Evolutionary conservation across 371 early-diverging fungal species (phyloP).

Genomic region (Mycotypha africana): DNA sequence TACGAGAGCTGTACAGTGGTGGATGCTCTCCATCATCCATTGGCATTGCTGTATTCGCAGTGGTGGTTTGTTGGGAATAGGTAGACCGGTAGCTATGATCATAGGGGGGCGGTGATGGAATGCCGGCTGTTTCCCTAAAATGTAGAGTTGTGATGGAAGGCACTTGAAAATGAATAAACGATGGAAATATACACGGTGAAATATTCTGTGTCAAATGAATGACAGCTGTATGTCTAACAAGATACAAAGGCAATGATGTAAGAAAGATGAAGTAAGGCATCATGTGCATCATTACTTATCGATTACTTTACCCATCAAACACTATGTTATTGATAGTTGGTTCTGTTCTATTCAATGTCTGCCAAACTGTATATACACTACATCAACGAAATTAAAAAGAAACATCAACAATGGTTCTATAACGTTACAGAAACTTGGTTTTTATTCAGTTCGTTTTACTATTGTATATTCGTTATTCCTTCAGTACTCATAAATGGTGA

Average conservation of each 20-base stretch:
- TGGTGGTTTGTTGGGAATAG: no score
- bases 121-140: conserved; percentile 48
- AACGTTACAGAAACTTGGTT: background rate
- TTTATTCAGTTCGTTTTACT: conserved; percentile 14
- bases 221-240: conserved; percentile 46
- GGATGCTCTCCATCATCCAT: no score
- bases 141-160: conserved; percentile 52
- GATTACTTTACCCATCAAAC: conserved; percentile 47
- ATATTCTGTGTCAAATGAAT: conserved; percentile 49
- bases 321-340: conserved; percentile 52
- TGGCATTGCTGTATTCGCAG: no score
- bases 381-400: background rate
- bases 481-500: conserved; percentile 56
- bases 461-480: conserved; percentile 52
- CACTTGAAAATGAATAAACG: conserved; percentile 35
- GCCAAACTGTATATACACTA: conserved; percentile 61
- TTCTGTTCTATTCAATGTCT: conserved; percentile 50
- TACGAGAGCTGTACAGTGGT: no score
- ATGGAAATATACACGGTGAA: conserved; percentile 46
- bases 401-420: background rate
- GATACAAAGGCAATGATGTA: no score
- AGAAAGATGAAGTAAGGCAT: background rate
- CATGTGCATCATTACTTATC: background rate
- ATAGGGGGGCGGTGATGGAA: no score
- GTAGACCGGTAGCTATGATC: no score